Conservation (phyloP, 257 asterid genomes). For the Solanum lignicaule region DNA sequence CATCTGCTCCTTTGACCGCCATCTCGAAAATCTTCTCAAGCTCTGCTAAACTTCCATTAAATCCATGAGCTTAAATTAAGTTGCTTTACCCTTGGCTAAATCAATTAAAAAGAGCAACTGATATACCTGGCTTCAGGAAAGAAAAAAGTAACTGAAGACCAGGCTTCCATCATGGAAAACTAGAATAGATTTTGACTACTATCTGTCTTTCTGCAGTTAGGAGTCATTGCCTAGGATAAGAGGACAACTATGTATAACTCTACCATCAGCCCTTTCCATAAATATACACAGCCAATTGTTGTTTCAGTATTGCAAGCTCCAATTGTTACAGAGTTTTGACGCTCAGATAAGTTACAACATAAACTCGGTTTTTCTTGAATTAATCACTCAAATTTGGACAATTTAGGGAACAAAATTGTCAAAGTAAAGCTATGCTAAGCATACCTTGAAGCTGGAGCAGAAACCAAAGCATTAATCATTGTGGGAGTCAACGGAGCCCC, state of each 20-base stretch:
- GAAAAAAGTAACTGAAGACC: conserved; percentile 15
- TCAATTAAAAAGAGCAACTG: conserved; percentile 24
- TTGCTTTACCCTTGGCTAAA: conserved; percentile 49
- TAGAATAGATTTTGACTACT: background rate
- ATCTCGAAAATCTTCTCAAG: conserved; percentile 79
- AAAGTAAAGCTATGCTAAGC: background rate
- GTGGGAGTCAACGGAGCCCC: conserved; percentile 60
- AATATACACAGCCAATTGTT: background rate
- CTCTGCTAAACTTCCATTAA: conserved; percentile 95
- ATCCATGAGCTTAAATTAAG: conserved; percentile 87
- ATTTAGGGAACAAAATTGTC: background rate
- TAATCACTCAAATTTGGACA: background rate
- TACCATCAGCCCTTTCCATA: background rate
- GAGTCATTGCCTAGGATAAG: background rate
- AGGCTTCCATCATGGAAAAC: conserved; percentile 5
- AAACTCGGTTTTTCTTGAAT: background rate
- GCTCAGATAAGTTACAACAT: background rate
- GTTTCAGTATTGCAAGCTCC: background rate
- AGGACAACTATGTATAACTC: background rate
- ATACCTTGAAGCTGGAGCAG: conserved; percentile 91
- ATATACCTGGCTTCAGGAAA: conserved; percentile 24
- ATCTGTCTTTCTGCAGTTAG: background rate
- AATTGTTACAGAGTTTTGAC: background rate
- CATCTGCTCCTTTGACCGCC: conserved; percentile 65
- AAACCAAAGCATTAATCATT: conserved; percentile 67